Percentiles rank a stretch among this genome's conserved stretches.
These are phyloP conservation scores for Blastobotrys arbuscula DNA, from an alignment of 1,139 yeast species.

Conservation along the genomic window DNA sequence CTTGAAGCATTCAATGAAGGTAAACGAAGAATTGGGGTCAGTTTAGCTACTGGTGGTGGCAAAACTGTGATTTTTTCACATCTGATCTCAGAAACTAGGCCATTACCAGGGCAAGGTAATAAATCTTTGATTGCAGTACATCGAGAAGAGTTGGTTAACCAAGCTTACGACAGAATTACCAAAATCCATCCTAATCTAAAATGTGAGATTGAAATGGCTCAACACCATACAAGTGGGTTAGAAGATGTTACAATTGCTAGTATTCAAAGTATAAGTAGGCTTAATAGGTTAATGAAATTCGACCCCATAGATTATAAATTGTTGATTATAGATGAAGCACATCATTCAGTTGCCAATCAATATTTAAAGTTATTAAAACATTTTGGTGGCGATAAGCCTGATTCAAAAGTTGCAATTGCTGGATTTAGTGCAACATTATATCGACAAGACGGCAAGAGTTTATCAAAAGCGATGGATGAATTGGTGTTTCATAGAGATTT, in stretches of 20 bases:
- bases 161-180: conserved; percentile 53
- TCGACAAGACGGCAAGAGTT: conserved; percentile 59
- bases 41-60: conserved; percentile 93
- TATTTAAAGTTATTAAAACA: conserved; percentile 56
- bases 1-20: conserved; percentile 46
- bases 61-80: conserved; percentile 81
- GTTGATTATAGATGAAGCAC: conserved; percentile 87
- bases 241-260: conserved; percentile 75
- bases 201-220: conserved; percentile 74
- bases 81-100: conserved; percentile 47
- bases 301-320: conserved; percentile 58
- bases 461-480: conserved; percentile 62
- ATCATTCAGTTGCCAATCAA: conserved; percentile 75
- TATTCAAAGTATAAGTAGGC: conserved; percentile 56
- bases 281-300: conserved; percentile 47
- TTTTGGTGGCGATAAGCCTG: conserved; percentile 44
- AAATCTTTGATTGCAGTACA: conserved; percentile 72
- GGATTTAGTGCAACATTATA: conserved; percentile 85
- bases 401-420: conserved; percentile 50
- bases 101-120: conserved; percentile 38
- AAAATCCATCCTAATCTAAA: conserved; percentile 45
- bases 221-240: conserved; percentile 35
- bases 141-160: conserved; percentile 69
- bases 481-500: conserved; percentile 67
- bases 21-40: conserved; percentile 63